Evolutionary conservation across 768 basidiomycete genomes (phyloP).

Genomic region (Termitomyces sp.): DNA sequence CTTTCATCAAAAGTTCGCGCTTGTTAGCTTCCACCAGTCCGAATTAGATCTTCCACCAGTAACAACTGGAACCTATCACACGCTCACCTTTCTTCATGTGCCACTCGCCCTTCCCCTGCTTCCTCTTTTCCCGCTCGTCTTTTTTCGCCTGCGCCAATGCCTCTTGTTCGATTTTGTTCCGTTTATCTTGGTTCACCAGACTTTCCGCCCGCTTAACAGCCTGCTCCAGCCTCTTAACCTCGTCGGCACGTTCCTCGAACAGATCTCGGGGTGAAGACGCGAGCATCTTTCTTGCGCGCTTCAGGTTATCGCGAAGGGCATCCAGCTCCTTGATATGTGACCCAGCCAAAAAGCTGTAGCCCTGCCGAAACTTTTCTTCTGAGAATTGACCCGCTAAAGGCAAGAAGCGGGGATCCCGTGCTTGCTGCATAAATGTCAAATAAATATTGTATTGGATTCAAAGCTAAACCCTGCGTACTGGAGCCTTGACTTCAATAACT

Average conservation of each 20-base stretch:
- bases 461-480: slow-evolving; percentile 39
- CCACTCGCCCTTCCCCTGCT: slow-evolving; percentile 79
- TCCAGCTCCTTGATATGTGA: slow-evolving; percentile 61
- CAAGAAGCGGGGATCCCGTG: slow-evolving; percentile 86
- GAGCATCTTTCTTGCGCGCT: slow-evolving; percentile 62
- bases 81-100: slow-evolving; percentile 72
- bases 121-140: slow-evolving; percentile 62
- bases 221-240: slow-evolving; percentile 64
- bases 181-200: slow-evolving; percentile 63
- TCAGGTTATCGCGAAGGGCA: slow-evolving; percentile 59
- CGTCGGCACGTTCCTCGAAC: slow-evolving; percentile 56
- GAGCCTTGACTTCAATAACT: slow-evolving; percentile 62
- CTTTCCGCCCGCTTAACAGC: slow-evolving; percentile 79
- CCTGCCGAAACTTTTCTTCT: slow-evolving; percentile 54
- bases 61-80: slow-evolving; percentile 18
- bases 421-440: slow-evolving; percentile 39
- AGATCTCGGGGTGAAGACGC: slow-evolving; percentile 55
- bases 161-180: slow-evolving; percentile 65
- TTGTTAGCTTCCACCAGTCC: slow-evolving; percentile 56
- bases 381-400: slow-evolving; percentile 67
- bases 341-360: slow-evolving; percentile 72
- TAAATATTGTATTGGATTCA: not conserved
- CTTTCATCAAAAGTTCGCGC: slow-evolving; percentile 65
- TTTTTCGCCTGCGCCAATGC: slow-evolving; percentile 51
- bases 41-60: slow-evolving; percentile 1